A percentile compares a stretch with the other conserved stretches of the same genome.
Conservation (phyloP, 306 rosid genomes). For the Malus orientalis region DNA sequence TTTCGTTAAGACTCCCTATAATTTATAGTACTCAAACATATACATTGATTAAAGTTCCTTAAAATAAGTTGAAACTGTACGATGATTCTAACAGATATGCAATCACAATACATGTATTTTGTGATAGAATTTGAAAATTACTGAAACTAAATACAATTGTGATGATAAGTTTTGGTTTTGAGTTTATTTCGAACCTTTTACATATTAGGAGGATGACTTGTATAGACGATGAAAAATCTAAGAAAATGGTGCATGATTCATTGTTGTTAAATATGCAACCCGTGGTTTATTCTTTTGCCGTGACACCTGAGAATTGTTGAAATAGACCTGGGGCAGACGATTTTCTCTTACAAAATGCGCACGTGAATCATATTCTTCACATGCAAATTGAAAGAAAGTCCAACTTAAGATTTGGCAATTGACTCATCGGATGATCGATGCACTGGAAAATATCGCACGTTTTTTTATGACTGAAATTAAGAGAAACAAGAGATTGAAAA, state of each 20-base stretch:
- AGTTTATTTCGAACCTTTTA: too few relatives aligned
- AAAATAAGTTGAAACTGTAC: too few relatives aligned
- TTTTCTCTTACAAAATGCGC: background rate
- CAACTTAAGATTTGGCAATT: background rate
- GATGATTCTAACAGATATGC: background rate
- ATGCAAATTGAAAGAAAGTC: background rate
- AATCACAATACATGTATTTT: too few relatives aligned
- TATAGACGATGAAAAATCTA: too few relatives aligned
- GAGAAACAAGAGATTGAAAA: background rate
- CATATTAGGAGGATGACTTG: too few relatives aligned
- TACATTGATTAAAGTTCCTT: too few relatives aligned
- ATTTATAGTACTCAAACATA: background rate
- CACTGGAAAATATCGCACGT: background rate
- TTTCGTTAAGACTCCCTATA: too few relatives aligned
- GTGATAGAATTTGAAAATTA: background rate
- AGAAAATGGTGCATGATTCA: background rate
- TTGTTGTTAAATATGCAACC: background rate
- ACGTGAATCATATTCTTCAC: background rate
- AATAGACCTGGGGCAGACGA: background rate
- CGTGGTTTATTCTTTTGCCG: background rate
- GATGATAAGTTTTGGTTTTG: too few relatives aligned
- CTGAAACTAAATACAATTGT: background rate
- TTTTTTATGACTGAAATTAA: background rate
- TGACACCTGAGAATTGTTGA: background rate
- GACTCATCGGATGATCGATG: background rate